A percentile compares a stretch with the other conserved stretches of the same genome.
Conservation (phyloP, 2,329 filamentous ascomycete species). For the Sordariomycetes sp. region DNA sequence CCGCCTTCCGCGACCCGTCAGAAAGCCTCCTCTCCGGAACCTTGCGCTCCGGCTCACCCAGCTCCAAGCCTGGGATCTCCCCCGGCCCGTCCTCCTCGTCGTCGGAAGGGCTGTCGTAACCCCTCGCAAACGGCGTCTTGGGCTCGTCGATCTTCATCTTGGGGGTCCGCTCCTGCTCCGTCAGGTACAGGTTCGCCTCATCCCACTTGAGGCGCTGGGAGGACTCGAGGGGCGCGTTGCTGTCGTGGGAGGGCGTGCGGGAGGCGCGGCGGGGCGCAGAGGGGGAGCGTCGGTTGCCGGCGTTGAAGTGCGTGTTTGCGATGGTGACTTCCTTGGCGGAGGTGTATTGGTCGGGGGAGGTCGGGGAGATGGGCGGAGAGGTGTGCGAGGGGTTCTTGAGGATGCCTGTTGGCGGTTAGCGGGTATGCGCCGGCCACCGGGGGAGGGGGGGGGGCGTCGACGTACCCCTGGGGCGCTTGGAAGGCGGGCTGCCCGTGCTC, state of each 20-base stretch:
- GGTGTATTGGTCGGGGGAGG: slow-evolving; percentile 12
- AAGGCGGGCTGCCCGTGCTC: not conserved
- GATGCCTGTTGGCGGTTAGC: slow-evolving; percentile 55
- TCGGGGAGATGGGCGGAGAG: slow-evolving; percentile 39
- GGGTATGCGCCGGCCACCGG: not conserved
- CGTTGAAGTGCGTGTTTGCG: slow-evolving; percentile 89
- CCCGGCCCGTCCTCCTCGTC: slow-evolving; percentile 39
- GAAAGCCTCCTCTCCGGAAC: slow-evolving; percentile 52
- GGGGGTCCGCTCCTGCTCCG: slow-evolving; percentile 85
- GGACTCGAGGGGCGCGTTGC: slow-evolving; percentile 33
- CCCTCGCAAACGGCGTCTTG: slow-evolving; percentile 90
- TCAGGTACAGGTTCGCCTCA: slow-evolving; percentile 92
- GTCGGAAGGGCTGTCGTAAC: slow-evolving; percentile 82
- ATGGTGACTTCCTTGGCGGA: slow-evolving; percentile 82
- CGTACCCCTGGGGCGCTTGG: slow-evolving; percentile 1
- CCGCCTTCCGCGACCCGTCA: slow-evolving; percentile 79
- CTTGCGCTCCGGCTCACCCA: slow-evolving; percentile 82
- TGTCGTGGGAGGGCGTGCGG: slow-evolving; percentile 61
- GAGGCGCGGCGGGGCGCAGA: slow-evolving; percentile 22
- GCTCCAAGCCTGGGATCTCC: slow-evolving; percentile 82
- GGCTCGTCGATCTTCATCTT: slow-evolving; percentile 99
- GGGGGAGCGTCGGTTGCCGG: slow-evolving; percentile 71
- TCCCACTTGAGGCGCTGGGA: slow-evolving; percentile 90
- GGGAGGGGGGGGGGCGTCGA: not conserved
- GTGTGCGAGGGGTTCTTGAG: slow-evolving; percentile 76